Conservation (phyloP, 768 basidiomycete species). For the Multifurca ochricompacta region DNA sequence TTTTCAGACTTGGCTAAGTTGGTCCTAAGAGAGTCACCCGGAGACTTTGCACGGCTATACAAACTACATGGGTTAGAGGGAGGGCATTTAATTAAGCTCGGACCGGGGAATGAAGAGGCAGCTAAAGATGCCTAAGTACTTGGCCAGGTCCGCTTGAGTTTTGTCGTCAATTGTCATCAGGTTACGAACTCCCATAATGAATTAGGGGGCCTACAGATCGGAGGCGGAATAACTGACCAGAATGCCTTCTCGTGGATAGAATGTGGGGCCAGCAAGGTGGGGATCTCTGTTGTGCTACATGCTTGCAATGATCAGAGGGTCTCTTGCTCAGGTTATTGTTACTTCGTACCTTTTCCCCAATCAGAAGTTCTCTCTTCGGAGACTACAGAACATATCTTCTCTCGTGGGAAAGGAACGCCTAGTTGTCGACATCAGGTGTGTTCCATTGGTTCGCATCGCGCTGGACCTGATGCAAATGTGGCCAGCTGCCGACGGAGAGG, state of each 20-base stretch:
- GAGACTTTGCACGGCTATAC: conserved; percentile 77
- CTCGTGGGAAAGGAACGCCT: conserved; percentile 76
- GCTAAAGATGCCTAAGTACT: conserved; percentile 73
- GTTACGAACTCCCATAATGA: not conserved
- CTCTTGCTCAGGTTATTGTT: conserved; percentile 72
- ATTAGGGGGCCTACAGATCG: conserved; percentile 67
- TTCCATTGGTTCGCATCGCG: not conserved
- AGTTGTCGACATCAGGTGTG: conserved; percentile 91
- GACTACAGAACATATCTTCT: conserved; percentile 53
- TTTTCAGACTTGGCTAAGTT: conserved; percentile 12
- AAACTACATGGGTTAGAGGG: conserved; percentile 59
- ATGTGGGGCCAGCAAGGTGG: conserved; percentile 83
- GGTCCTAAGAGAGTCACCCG: conserved; percentile 58
- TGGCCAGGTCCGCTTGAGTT: conserved; percentile 61
- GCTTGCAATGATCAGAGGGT: conserved; percentile 2
- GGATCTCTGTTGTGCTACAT: not conserved
- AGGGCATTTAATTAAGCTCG: conserved; percentile 95
- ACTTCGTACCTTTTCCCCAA: conserved; percentile 91
- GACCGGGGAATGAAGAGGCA: conserved; percentile 82
- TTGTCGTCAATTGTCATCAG: not conserved
- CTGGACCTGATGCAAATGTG: not conserved
- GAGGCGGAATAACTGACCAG: conserved; percentile 78
- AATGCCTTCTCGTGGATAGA: conserved; percentile 85
- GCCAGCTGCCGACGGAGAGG: conserved; percentile 73
- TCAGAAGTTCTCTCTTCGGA: conserved; percentile 68